phyloP scores from a whole-genome alignment of 371 early-diverging fungal species.

The Batrachochytrium dendrobatidis region DNA sequence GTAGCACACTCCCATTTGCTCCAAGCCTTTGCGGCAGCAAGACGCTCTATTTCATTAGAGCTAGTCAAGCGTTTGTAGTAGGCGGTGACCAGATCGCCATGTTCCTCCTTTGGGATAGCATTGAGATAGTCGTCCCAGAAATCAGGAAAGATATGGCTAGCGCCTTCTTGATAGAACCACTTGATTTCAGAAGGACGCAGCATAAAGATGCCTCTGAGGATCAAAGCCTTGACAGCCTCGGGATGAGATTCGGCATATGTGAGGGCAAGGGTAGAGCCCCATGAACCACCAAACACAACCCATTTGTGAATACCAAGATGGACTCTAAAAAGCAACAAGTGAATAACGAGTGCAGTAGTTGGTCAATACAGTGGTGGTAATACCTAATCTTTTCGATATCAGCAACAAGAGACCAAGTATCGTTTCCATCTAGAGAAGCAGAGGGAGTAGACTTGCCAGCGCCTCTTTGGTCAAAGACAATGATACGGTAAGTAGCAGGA shows the following conservation, averaged over 20 bases:
- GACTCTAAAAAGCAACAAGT: constrained; percentile 13
- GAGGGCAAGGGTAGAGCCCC: constrained; percentile 43
- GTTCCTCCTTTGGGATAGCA: constrained; percentile 54
- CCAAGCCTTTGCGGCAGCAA: constrained; percentile 47
- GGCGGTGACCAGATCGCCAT: constrained; percentile 47
- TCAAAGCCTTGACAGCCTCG: constrained; percentile 47
- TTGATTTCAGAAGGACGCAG: constrained; percentile 43
- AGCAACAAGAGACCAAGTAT: constrained; percentile 45
- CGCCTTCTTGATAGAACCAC: constrained; percentile 59
- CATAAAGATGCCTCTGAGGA: constrained; percentile 58
- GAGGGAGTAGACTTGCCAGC: constrained; percentile 54
- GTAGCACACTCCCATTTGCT: constrained; percentile 54
- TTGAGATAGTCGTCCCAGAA: constrained; percentile 48
- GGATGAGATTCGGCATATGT: constrained; percentile 55
- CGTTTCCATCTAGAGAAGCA: constrained; percentile 11
- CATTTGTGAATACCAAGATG: constrained; percentile 52
- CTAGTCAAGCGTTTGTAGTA: constrained; percentile 58
- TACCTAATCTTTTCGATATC: constrained; percentile 43
- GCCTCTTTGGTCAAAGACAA: constrained; percentile 59
- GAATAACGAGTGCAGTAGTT: not conserved
- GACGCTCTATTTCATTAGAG: constrained; percentile 34
- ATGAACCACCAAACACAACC: constrained; percentile 59
- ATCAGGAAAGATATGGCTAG: constrained; percentile 51
- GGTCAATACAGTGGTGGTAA: constrained; percentile 3
- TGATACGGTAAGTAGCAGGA: constrained; percentile 47